phyloP scores from a whole-genome alignment of 2,329 filamentous ascomycete genomes.

The Neonectria magnoliae region DNA sequence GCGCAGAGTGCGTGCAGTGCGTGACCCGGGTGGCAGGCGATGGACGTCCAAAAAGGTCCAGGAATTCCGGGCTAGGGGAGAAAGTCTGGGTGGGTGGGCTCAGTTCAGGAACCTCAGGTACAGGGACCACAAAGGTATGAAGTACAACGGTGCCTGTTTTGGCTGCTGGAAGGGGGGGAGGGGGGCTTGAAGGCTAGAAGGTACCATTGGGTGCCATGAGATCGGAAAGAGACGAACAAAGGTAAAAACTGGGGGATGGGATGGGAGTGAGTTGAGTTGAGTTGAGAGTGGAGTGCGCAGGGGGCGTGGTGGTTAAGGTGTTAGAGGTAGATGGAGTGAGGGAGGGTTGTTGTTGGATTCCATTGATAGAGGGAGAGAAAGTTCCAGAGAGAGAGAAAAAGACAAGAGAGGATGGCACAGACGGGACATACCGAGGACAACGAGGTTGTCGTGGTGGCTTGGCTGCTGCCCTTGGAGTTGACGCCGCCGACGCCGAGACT shows the following conservation, averaged over 20 bases:
- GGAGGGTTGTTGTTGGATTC: not conserved
- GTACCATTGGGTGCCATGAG: constrained; percentile 13
- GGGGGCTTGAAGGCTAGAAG: constrained; percentile 11
- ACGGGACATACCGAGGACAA: constrained; percentile 10
- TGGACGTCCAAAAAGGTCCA: constrained; percentile 2
- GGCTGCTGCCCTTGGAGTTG: not conserved
- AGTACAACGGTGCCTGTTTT: no score
- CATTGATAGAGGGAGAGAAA: not conserved
- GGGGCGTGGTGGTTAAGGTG: not conserved
- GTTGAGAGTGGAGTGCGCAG: not conserved
- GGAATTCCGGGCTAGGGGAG: constrained; percentile 4
- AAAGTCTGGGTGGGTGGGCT: constrained; percentile 12
- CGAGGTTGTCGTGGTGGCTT: constrained; percentile 3
- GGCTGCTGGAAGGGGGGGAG: no score
- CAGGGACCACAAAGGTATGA: constrained; percentile 9
- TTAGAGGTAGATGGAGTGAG: not conserved
- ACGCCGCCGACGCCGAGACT: not conserved
- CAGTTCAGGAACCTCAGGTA: constrained; percentile 8
- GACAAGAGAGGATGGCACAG: not conserved
- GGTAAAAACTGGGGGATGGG: not conserved
- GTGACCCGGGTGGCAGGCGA: not conserved
- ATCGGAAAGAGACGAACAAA: constrained; percentile 4
- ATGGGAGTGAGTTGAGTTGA: not conserved
- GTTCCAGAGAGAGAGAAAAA: not conserved
- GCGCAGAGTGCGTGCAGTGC: constrained; percentile 4